Base-by-base conservation (phyloP, 345 rosid species). In the Arabis hirsuta region DNA sequence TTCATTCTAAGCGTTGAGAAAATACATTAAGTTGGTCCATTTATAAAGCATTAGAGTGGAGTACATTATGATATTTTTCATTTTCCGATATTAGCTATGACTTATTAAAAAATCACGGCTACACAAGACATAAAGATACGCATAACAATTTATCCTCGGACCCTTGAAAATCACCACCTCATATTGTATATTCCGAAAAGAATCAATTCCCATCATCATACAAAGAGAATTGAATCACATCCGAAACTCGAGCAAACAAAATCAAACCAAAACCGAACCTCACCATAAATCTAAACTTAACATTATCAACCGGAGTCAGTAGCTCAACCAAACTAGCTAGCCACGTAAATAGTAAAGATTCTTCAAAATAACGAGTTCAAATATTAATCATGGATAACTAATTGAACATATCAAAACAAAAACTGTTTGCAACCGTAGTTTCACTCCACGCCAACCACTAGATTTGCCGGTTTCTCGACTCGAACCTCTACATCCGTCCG, bases 321-420 rank as follows among this genome's bases (percentile, higher is more conserved):
- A 34, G 38, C 38, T 34, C 8, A 6, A 34, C 38, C 8, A 7
- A 6, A 34, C 38, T 34, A 34, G 38, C 38, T 1, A 34, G 38
- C 38, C 38, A 34, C 38, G 6, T 6, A 6, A 34, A 34, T 6
- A 7, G 38, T 6, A 34, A 34, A 34, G 38, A 6, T 7, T 34
- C 38, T 7, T 34, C 38, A 34, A 34, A 7, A 34, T 6, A 6
- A 34, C 38, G 2, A 1, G 38, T 34, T 34, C 38, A 7, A 34
- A 34, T 34, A 34, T 34, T 34, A 32, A 34, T 6, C 9, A 34
- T 36, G 10, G 11, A 36, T 8, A 12, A 6, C 3, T 31, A 16
- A 9, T 44, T 34, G 3, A 77, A 77, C 2, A 75, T 55, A 63
- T 87, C 92, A 0, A 87, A 85, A 76, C 80, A 82, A 1, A 78